A percentile compares a stretch with the other conserved stretches of the same genome.
These are phyloP conservation scores for Pholiota adiposa DNA, from an alignment of 1,284 basidiomycete species.

Conservation along the genomic window DNA sequence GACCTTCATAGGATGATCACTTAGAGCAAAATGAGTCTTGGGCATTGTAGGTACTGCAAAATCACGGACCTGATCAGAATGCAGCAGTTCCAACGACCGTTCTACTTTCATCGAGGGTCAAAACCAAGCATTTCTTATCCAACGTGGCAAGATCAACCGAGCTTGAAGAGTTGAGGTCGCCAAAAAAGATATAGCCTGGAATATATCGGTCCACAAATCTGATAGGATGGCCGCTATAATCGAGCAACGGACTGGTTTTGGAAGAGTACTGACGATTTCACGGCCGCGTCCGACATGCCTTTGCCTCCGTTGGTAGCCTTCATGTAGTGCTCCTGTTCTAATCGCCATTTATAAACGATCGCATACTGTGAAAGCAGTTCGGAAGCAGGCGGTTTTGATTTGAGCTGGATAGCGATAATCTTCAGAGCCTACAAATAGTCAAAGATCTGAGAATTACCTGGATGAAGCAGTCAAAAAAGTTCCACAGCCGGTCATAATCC, in stretches of 20 bases:
- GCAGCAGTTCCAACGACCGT: slow-evolving; percentile 33
- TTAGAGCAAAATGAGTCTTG: neutral
- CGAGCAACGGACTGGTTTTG: slow-evolving; percentile 1
- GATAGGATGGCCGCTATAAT: neutral
- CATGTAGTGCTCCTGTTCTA: slow-evolving; percentile 89
- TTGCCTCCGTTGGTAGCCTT: slow-evolving; percentile 79
- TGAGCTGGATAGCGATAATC: slow-evolving; percentile 47
- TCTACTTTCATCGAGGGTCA: slow-evolving; percentile 49
- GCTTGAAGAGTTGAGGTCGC: slow-evolving; percentile 43
- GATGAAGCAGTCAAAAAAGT: slow-evolving; percentile 45
- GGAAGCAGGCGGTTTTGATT: slow-evolving; percentile 40
- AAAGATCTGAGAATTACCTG: slow-evolving; percentile 19
- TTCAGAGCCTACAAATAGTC: slow-evolving; percentile 6
- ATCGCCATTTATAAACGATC: slow-evolving; percentile 78
- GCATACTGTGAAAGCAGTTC: slow-evolving; percentile 45
- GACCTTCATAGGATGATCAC: neutral
- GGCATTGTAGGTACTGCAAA: too few relatives aligned
- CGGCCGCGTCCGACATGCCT: slow-evolving; percentile 85
- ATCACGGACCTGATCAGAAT: neutral
- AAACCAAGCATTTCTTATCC: slow-evolving; percentile 43
- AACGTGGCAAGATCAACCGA: slow-evolving; percentile 35
- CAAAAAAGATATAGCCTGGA: slow-evolving; percentile 84
- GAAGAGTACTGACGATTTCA: slow-evolving; percentile 59
- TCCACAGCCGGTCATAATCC: slow-evolving; percentile 70
- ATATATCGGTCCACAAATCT: slow-evolving; percentile 85